Evolutionary conservation across 2,329 filamentous ascomycete species (phyloP).

Genomic region (Lithohypha guttulata): DNA sequence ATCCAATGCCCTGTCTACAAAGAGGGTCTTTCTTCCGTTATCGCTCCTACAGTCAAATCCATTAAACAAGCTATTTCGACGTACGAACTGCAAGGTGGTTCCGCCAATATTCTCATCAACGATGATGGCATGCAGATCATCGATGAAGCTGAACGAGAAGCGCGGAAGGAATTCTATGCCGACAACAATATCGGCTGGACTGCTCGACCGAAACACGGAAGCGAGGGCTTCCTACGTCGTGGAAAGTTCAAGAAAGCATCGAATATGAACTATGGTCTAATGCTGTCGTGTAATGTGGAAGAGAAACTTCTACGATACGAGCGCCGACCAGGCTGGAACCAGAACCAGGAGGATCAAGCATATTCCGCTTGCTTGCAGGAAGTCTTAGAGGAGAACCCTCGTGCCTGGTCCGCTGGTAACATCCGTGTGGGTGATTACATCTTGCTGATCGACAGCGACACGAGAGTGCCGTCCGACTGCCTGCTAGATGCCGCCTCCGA

Average conservation of each 20-base stretch:
- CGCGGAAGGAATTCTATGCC: slow-evolving; percentile 38
- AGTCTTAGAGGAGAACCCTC: slow-evolving; percentile 43
- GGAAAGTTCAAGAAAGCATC: slow-evolving; percentile 66
- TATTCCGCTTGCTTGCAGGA: slow-evolving; percentile 28
- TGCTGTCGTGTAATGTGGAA: slow-evolving; percentile 52
- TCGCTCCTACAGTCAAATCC: slow-evolving; percentile 45
- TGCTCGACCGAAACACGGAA: slow-evolving; percentile 39
- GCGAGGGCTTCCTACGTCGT: slow-evolving; percentile 50
- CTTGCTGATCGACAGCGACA: slow-evolving; percentile 59
- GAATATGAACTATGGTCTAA: slow-evolving; percentile 64
- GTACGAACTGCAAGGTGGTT: slow-evolving; percentile 46
- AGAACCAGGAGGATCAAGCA: slow-evolving; percentile 33
- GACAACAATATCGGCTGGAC: slow-evolving; percentile 42
- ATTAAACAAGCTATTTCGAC: slow-evolving; percentile 49
- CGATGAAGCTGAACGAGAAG: slow-evolving; percentile 32
- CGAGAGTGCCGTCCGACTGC: slow-evolving; percentile 56
- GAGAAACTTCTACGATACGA: slow-evolving; percentile 36
- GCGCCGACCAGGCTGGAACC: slow-evolving; percentile 36
- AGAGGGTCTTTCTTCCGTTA: slow-evolving; percentile 63
- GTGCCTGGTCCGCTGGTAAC: slow-evolving; percentile 62
- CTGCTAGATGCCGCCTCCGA: slow-evolving; percentile 57
- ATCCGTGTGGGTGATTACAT: slow-evolving; percentile 74
- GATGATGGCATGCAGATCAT: slow-evolving; percentile 32
- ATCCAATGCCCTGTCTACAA: slow-evolving; percentile 86
- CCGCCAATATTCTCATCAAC: slow-evolving; percentile 30